Evolutionary conservation across 768 basidiomycete genomes (phyloP), one percentile per base, ranked within the genome.

Genomic region (Chalciporus pseudorubinellus): DNA sequence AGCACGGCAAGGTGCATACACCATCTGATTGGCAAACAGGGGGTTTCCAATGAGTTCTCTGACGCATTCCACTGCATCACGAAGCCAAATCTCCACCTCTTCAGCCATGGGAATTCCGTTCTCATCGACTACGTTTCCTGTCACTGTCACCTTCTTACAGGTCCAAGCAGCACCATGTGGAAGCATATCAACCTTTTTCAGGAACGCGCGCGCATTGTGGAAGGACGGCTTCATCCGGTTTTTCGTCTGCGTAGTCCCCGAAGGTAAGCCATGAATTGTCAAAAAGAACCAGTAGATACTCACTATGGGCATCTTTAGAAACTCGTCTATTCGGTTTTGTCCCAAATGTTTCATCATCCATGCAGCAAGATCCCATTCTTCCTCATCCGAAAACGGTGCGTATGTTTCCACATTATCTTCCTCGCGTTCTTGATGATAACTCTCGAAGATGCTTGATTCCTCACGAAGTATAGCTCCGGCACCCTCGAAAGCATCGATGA

Each of bases 321-420:
- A 72, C 8, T 59, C 46, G 33, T 74, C 58, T 1, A 66, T 70
- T 45, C 66, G 59, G 1, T 45, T 63, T 18, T 72, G 59, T 7
- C 71, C 61, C 5, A 63, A 53, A 38, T 50, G 39, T 61, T 44
- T 54, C 38, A 66, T 61, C 22, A 75, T 44, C 70, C 67, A 74
- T 16, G 51, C 38, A 2, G 59, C 73, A 3, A 74, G 45, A 39
- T 69, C 66, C 62, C 70, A 72, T 22, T 74, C 67, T 9, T 69
- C 70, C 26, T 57, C 43, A 33, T 50, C 57, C 16, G 55, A 55
- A 49, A 73, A 74, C 3, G 71, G 70, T 6, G 28, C n/a, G 21
- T 28, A 44, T 12, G 40, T 41, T 14, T 21, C 9, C n/a, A 45
- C 11, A 6, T 38, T 19, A 3, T 26, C 21, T 12, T 11, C 18